Percentiles rank a stretch among this genome's conserved stretches.
These are phyloP conservation scores for Erythrophleum fordii DNA, from an alignment of 306 rosid genomes.

Conservation along the genomic window DNA sequence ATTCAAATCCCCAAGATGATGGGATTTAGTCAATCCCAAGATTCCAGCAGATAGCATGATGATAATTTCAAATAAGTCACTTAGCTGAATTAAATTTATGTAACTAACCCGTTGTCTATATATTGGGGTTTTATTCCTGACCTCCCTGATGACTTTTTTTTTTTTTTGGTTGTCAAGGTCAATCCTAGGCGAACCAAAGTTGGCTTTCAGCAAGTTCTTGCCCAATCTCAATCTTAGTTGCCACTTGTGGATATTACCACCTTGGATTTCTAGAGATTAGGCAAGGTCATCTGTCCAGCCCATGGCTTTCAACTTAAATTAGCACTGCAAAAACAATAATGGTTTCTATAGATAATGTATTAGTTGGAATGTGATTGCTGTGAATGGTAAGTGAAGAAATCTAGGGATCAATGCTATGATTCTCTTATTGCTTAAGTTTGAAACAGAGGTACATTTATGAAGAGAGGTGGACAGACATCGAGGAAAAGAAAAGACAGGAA, in stretches of 20 bases:
- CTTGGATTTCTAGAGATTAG: slow-evolving; percentile 2
- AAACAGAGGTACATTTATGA: too few species aligned
- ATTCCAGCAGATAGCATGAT: background rate
- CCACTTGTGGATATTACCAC: background rate
- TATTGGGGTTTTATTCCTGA: background rate
- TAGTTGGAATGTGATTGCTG: slow-evolving; percentile 15
- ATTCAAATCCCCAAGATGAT: too few species aligned
- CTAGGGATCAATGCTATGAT: too few species aligned
- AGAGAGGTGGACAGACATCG: too few species aligned
- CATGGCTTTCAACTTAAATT: background rate
- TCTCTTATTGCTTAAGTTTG: too few species aligned
- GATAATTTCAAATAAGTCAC: background rate
- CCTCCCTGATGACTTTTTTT: too few species aligned
- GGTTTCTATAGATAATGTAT: background rate
- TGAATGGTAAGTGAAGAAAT: slow-evolving; percentile 20
- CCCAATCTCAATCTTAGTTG: slow-evolving; percentile 3
- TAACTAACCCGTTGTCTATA: background rate
- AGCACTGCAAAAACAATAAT: slow-evolving; percentile 14
- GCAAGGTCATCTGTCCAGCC: slow-evolving; percentile 12
- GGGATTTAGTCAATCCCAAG: too few species aligned
- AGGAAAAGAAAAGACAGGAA: too few species aligned
- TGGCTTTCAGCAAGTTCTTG: background rate
- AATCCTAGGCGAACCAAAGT: too few species aligned
- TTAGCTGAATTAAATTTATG: background rate
- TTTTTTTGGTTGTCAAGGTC: too few species aligned